A percentile compares a stretch with the other conserved stretches of the same genome.
phyloP scores from a whole-genome alignment of 345 rosid genomes.

The Noccaea bulbosa region DNA sequence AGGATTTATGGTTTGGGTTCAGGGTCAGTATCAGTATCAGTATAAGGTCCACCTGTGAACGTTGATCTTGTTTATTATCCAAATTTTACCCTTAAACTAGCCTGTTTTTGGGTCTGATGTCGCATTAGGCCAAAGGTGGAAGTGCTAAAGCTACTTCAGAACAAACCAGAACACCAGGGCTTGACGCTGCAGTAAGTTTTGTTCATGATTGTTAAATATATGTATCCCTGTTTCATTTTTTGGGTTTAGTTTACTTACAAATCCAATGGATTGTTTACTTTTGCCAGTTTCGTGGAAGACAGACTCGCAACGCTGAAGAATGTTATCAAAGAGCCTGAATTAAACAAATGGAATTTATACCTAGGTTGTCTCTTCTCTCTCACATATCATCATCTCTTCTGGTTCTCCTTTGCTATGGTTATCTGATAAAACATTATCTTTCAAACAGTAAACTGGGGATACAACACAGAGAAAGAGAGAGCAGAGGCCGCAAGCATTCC shows the following conservation, averaged over 20 bases:
- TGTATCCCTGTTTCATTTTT: neutral
- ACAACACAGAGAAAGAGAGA: constrained; percentile 63
- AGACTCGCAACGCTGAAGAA: constrained; percentile 88
- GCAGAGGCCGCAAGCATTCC: constrained; percentile 75
- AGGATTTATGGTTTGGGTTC: constrained; percentile 79
- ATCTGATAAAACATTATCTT: neutral
- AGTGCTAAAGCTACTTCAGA: constrained; percentile 82
- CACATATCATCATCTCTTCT: neutral
- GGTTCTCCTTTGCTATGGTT: neutral
- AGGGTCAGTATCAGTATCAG: constrained; percentile 72
- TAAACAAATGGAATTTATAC: constrained; percentile 87
- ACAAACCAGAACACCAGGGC: constrained; percentile 79
- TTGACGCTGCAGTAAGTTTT: constrained; percentile 62
- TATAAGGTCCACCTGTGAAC: too few species aligned
- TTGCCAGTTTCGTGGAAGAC: constrained; percentile 87
- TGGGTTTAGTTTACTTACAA: neutral
- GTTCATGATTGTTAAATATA: neutral
- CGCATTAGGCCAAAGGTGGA: constrained; percentile 72
- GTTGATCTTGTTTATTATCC: too few species aligned
- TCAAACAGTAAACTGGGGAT: constrained; percentile 41
- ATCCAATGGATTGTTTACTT: constrained; percentile 17
- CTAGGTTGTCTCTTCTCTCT: constrained; percentile 48
- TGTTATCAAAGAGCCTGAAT: constrained; percentile 79
- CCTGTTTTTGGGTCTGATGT: constrained; percentile 5
- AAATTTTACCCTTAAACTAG: neutral